Conservation (phyloP, 2,329 filamentous ascomycete species). For the Xylariaceae sp. region DNA sequence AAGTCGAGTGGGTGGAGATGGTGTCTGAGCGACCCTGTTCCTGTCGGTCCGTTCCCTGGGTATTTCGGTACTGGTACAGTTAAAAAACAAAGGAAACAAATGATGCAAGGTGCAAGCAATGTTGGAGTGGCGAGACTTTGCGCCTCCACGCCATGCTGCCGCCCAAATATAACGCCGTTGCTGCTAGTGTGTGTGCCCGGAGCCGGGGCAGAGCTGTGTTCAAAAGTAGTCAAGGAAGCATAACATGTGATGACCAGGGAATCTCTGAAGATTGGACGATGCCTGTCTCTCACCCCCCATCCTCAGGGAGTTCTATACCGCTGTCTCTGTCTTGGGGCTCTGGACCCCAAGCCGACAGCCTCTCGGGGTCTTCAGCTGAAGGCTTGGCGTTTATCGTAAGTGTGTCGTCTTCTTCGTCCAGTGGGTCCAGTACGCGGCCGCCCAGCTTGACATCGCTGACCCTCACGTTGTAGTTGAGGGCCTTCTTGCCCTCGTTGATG, state of each 20-base stretch:
- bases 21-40: constrained; percentile 6
- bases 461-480: constrained; percentile 72
- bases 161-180: constrained; percentile 11
- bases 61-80: constrained; percentile 9
- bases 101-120: constrained; percentile 5
- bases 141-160: constrained; percentile 3
- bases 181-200: constrained; percentile 8
- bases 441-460: constrained; percentile 75
- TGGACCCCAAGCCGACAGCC: constrained; percentile 17
- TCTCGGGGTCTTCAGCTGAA: constrained; percentile 7
- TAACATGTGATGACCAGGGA: too few relatives aligned
- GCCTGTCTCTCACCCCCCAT: too few relatives aligned
- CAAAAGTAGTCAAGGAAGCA: too few relatives aligned
- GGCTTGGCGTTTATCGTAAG: constrained; percentile 11
- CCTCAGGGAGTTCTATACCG: constrained; percentile 40
- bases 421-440: constrained; percentile 63
- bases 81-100: constrained; percentile 6
- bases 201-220: too few relatives aligned
- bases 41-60: constrained; percentile 5
- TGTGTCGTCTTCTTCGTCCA: constrained; percentile 42
- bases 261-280: too few relatives aligned
- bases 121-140: neutral
- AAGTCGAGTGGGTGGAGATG: constrained; percentile 6
- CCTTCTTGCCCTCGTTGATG: constrained; percentile 81
- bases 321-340: constrained; percentile 43